Evolutionary conservation across 371 early-diverging fungal species (phyloP).

Genomic region (Apophysomyces variabilis): DNA sequence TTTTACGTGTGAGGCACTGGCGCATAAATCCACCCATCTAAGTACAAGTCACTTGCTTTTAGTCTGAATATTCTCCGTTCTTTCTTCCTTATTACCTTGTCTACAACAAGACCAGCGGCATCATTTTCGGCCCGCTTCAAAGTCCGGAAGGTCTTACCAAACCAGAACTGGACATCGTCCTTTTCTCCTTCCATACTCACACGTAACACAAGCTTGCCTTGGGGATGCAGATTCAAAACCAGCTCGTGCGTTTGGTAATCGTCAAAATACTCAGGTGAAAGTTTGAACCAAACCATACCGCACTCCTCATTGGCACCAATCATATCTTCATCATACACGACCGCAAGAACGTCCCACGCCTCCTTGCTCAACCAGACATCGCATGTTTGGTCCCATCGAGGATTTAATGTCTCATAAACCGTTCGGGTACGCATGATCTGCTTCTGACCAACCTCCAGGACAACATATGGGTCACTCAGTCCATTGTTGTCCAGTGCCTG

Average conservation of each 20-base stretch:
- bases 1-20: slow-evolving; percentile 55
- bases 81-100: slow-evolving; percentile 51
- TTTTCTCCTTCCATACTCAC: slow-evolving; percentile 91
- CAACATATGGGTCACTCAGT: slow-evolving; percentile 75
- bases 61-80: neutral
- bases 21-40: slow-evolving; percentile 66
- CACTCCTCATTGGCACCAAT: slow-evolving; percentile 83
- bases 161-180: slow-evolving; percentile 93
- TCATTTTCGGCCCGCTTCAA: slow-evolving; percentile 77
- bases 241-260: slow-evolving; percentile 84
- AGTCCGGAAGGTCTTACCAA: slow-evolving; percentile 79
- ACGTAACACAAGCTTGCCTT: slow-evolving; percentile 81
- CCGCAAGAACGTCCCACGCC: slow-evolving; percentile 65
- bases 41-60: neutral
- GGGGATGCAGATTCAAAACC: slow-evolving; percentile 81
- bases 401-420: slow-evolving; percentile 78
- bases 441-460: slow-evolving; percentile 62
- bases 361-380: slow-evolving; percentile 67
- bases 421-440: slow-evolving; percentile 65
- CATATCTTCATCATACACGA: slow-evolving; percentile 80
- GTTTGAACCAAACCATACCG: slow-evolving; percentile 69
- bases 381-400: slow-evolving; percentile 93
- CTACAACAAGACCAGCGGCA: slow-evolving; percentile 73
- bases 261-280: slow-evolving; percentile 63
- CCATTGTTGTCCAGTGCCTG: slow-evolving; percentile 63